Conservation (phyloP, 805 yeast genomes). For the Myxozyma sirexii region DNA sequence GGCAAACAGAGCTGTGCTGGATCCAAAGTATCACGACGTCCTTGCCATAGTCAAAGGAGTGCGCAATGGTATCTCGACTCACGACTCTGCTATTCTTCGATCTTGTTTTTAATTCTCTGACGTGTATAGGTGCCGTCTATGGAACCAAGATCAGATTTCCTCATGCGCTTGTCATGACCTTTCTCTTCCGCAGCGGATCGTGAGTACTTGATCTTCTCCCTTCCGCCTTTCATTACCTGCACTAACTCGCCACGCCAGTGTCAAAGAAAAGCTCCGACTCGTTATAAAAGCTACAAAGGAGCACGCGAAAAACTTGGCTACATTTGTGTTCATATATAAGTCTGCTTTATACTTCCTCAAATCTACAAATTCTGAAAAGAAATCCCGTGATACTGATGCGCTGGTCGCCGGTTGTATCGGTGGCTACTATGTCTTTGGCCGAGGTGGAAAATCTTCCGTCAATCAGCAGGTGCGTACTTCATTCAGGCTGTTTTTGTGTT, state of each 20-base stretch:
- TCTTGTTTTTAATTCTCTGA: neutral
- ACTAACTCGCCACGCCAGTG: slow-evolving; percentile 34
- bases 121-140: slow-evolving; percentile 52
- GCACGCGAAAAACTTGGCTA: slow-evolving; percentile 60
- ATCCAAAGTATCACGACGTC: slow-evolving; percentile 45
- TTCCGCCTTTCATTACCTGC: neutral
- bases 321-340: slow-evolving; percentile 59
- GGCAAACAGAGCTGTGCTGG: slow-evolving; percentile 19
- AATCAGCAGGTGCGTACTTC: slow-evolving; percentile 33
- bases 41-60: slow-evolving; percentile 47
- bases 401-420: slow-evolving; percentile 47
- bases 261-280: slow-evolving; percentile 49
- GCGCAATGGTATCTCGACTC: slow-evolving; percentile 46
- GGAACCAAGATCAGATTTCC: slow-evolving; percentile 66
- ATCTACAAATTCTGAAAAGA: slow-evolving; percentile 29
- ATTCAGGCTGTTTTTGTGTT: neutral
- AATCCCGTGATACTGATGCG: slow-evolving; percentile 34
- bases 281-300: slow-evolving; percentile 56
- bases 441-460: slow-evolving; percentile 42
- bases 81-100: too few species aligned
- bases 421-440: slow-evolving; percentile 49
- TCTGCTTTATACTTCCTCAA: slow-evolving; percentile 39
- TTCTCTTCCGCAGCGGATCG: slow-evolving; percentile 58
- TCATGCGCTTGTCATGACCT: slow-evolving; percentile 64
- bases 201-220: slow-evolving; percentile 26